A percentile compares a stretch with the other conserved stretches of the same genome.
phyloP scores from a whole-genome alignment of 371 early-diverging fungal species.

The Mucor ambiguus region DNA sequence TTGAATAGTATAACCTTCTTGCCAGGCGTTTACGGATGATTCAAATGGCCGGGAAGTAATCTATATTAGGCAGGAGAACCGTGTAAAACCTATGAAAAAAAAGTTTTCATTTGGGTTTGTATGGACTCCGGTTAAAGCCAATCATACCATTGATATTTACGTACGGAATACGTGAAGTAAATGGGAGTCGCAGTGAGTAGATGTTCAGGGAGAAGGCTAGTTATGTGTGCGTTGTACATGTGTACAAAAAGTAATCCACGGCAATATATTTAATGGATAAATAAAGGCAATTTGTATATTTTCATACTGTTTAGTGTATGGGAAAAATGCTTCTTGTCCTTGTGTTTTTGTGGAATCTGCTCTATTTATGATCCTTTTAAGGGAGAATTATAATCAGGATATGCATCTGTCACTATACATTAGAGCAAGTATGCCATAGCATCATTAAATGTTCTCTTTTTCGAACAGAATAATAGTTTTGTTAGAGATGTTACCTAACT shows the following conservation, averaged over 20 bases:
- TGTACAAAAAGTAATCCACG: not conserved
- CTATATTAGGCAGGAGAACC: slow-evolving; percentile 5
- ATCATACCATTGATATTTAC: not conserved
- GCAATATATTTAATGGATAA: not conserved
- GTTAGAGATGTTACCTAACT: not conserved
- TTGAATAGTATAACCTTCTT: not conserved
- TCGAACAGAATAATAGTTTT: not conserved
- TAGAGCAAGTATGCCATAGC: not conserved
- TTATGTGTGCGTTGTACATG: not conserved
- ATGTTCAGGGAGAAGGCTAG: not conserved
- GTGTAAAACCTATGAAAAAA: not conserved
- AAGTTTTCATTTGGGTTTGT: not conserved
- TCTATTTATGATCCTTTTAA: not conserved
- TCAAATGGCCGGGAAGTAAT: slow-evolving; percentile 7
- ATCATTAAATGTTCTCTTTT: not conserved
- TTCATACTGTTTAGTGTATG: not conserved
- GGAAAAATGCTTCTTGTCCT: not conserved
- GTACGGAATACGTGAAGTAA: not conserved
- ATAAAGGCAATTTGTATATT: not conserved
- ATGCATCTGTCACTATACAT: not conserved
- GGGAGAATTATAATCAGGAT: not conserved
- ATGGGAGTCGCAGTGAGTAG: not conserved
- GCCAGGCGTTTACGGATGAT: not conserved
- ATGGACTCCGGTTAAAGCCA: not conserved
- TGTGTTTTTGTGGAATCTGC: not conserved